Percentiles rank a stretch among this genome's conserved stretches.
Conservation (phyloP, 163 green algal genomes). For the Trebouxia gelatinosa region DNA sequence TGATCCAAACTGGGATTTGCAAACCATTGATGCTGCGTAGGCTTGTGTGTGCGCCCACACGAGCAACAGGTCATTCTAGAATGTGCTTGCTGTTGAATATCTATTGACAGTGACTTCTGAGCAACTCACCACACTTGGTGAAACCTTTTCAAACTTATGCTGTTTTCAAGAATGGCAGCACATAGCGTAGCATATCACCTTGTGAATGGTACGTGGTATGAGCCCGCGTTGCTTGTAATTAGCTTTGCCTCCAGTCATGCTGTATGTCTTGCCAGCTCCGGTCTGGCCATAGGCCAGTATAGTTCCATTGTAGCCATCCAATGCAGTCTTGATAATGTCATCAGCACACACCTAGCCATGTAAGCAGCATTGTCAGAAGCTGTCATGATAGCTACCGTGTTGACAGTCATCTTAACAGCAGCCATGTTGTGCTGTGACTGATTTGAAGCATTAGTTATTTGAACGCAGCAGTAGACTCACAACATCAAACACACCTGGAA, state of each 20-base stretch:
- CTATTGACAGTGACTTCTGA: neutral
- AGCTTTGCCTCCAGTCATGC: slow-evolving; percentile 31
- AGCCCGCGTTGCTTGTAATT: slow-evolving; percentile 33
- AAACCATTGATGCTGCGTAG: too few species aligned
- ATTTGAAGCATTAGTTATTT: neutral
- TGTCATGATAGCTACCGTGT: neutral
- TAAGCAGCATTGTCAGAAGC: neutral
- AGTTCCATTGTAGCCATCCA: slow-evolving; percentile 73
- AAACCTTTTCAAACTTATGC: neutral
- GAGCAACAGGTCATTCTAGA: too few species aligned
- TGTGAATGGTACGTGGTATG: slow-evolving; percentile 39
- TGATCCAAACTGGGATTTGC: too few species aligned
- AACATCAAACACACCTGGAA: neutral
- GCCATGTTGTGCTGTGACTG: neutral
- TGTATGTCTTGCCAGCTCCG: slow-evolving; percentile 42
- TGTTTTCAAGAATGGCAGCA: neutral
- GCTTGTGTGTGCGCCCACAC: too few species aligned
- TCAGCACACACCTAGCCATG: slow-evolving; percentile 27
- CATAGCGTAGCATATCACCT: slow-evolving; percentile 25
- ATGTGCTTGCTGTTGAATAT: too few species aligned
- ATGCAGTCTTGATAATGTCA: slow-evolving; percentile 60
- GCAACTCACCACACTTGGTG: too few species aligned
- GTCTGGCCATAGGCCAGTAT: slow-evolving; percentile 77
- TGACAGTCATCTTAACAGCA: neutral
- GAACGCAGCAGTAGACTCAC: neutral